These are phyloP conservation scores for Clitoria ternatea DNA, from an alignment of 306 rosid species.

Conservation along the genomic window DNA sequence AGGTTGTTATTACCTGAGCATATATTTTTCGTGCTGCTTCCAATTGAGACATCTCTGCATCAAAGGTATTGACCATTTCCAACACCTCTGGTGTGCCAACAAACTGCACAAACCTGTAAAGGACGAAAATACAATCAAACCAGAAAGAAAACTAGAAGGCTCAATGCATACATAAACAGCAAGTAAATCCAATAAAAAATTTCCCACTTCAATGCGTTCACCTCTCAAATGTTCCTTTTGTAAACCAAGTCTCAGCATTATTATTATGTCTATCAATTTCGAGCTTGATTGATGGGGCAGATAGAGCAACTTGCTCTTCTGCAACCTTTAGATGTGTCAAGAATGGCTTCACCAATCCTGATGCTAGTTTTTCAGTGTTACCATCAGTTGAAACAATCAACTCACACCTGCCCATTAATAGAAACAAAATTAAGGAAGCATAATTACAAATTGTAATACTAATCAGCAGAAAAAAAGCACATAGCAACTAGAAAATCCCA, in stretches of 20 bases:
- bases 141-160: slow-evolving; percentile 17
- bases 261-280: slow-evolving; percentile 60
- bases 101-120: slow-evolving; percentile 83
- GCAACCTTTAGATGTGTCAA: slow-evolving; percentile 77
- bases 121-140: slow-evolving; percentile 7
- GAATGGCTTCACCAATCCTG: slow-evolving; percentile 88
- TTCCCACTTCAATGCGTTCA: slow-evolving; percentile 19
- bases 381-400: slow-evolving; percentile 73
- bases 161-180: neutral
- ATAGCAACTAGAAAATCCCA: slow-evolving; percentile 9
- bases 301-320: slow-evolving; percentile 77
- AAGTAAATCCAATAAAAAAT: neutral
- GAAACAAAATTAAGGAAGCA: neutral
- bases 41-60: slow-evolving; percentile 93
- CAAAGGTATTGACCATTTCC: slow-evolving; percentile 75
- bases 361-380: slow-evolving; percentile 76
- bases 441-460: slow-evolving; percentile 1
- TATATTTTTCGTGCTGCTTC: slow-evolving; percentile 78
- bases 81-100: slow-evolving; percentile 86
- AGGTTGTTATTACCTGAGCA: slow-evolving; percentile 58
- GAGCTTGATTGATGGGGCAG: slow-evolving; percentile 73
- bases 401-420: slow-evolving; percentile 63
- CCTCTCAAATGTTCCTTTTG: slow-evolving; percentile 99
- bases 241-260: slow-evolving; percentile 77
- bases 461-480: slow-evolving; percentile 12